These are phyloP conservation scores for Tylopilus sp. DNA, from an alignment of 1,284 basidiomycete genomes.

Conservation along the genomic window DNA sequence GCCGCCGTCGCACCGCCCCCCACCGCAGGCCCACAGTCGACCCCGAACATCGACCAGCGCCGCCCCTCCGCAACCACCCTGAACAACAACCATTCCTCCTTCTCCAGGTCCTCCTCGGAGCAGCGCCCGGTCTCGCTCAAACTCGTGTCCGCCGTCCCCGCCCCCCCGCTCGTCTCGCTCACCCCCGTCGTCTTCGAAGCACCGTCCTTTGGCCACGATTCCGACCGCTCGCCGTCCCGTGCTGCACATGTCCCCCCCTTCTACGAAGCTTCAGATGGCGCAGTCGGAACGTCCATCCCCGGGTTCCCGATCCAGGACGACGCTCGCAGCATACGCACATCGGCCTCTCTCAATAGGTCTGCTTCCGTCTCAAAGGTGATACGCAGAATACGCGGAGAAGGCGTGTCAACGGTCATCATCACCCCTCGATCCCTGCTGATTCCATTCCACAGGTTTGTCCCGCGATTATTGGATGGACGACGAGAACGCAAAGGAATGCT, in stretches of 20 bases:
- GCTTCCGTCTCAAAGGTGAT: slow-evolving; percentile 89
- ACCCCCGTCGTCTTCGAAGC: slow-evolving; percentile 77
- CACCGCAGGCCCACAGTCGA: slow-evolving; percentile 29
- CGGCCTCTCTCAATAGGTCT: slow-evolving; percentile 66
- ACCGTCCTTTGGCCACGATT: slow-evolving; percentile 61
- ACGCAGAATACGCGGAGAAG: slow-evolving; percentile 83
- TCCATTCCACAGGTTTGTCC: slow-evolving; percentile 58
- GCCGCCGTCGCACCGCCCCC: slow-evolving; percentile 37
- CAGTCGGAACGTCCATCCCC: slow-evolving; percentile 72
- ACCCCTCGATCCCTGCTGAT: slow-evolving; percentile 9
- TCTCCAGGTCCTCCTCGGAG: slow-evolving; percentile 43
- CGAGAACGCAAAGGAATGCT: slow-evolving; percentile 93
- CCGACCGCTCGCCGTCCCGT: slow-evolving; percentile 61
- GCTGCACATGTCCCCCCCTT: slow-evolving; percentile 49
- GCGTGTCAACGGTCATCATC: slow-evolving; percentile 36
- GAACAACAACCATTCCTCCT: slow-evolving; percentile 47
- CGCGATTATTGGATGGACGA: slow-evolving; percentile 98
- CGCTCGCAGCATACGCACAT: slow-evolving; percentile 73
- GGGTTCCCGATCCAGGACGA: slow-evolving; percentile 85
- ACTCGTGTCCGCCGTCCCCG: slow-evolving; percentile 54
- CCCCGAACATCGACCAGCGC: slow-evolving; percentile 45
- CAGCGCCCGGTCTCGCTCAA: slow-evolving; percentile 61
- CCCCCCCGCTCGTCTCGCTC: slow-evolving; percentile 78
- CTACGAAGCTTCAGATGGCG: slow-evolving; percentile 54
- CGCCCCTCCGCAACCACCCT: slow-evolving; percentile 51